Base-by-base conservation (phyloP, 1,139 yeast genomes). In the Sugiyamaella grinbergsii region DNA sequence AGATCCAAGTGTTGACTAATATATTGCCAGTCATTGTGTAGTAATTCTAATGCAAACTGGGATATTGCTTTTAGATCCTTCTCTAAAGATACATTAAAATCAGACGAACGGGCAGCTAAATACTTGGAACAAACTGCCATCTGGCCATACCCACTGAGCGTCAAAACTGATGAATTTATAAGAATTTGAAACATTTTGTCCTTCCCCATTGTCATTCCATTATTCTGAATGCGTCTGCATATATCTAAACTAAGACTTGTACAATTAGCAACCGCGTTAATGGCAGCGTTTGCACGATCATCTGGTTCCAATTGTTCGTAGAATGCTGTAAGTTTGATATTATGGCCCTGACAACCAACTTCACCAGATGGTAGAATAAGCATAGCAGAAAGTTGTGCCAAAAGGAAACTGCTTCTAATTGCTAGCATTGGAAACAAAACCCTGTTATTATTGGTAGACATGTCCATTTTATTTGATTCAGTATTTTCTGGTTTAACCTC, bases 221-320 rank as follows among this genome's bases (percentile, higher is more conserved):
- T n/a, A 6, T 19, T 8, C 6, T 23, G 26, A 2, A 26, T 7
- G 13, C 43, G 10, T 23, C 37, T 26, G 42, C 24, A 11, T 8
- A 42, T 20, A 28, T 34, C 39, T 4, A 42, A 4, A n/a, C 42
- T 13, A 31, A 50, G 32, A n/a, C 37, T 28, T 4, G 45, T 39
- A 26, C 49, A 50, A 7, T 28, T 42, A 4, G 49, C 33, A 29
- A 51, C 34, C n/a, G 45, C 47, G 13, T 48, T 47, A 8, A 47
- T 20, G 3, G 48, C 40, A 31, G 54, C 44, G 18, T 55, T 42
- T 2, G 33, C 24, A 8, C 32, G 28, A 22, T 49, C 38, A 10
- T 11, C 18, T n/a, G 38, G 44, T 19, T 51, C 47, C 5, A 55
- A 42, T 33, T 58, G 59, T 23, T 58, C 58, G 5, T 36, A 45